Evolutionary conservation across 805 yeast species (phyloP), one percentile per base, ranked within the genome.

Genomic region (Spathaspora sp.): DNA sequence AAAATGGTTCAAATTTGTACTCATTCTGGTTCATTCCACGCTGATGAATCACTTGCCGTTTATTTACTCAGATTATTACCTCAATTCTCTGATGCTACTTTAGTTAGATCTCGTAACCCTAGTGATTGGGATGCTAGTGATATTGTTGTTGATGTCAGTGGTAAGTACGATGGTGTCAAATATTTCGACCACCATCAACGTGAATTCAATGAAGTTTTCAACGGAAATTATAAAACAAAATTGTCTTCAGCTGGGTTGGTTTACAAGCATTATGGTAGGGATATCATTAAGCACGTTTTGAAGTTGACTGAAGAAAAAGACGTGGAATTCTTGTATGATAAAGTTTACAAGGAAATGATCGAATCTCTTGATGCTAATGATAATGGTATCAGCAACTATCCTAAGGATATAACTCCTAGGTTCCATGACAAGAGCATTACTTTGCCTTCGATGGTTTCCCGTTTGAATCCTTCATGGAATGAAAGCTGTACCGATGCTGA

Each of bases 121-220:
- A 81, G 74, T 14, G 86, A 82, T 51, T 87, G 97, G 87, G 97
- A 89, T 58, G 76, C 73, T 44, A 83, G 96, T 61, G 97, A 93
- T 67, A 87, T 94, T 52, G 96, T 94, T 32, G 93, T 94, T 51
- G 99, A 94, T 71, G 99, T 94, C 48, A 81, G 96, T 64, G 99
- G 96, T 12, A 78, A 87, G 65, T 94, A 92, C 68, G 97, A 91
- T 65, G 88, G 87, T 12, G 76, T 74, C 42, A 92, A 92, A 70
- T 89, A 77, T 67, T 93, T 89, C 67, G 99, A 94, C 67, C 99
- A 94, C 66, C 99, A 94, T 72, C 99, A 94, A 75, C 82, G 97
- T 56, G 98, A 87, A 17, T 94, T 94, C 63, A 70, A 72, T 29
- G 92, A 87, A 59, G 82, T 87, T 5, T 93, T 94, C 64, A 81